Percentiles rank a stretch among this genome's conserved stretches.
Conservation (phyloP, 2,329 filamentous ascomycete genomes). For the Cladophialophora chaetospira region DNA sequence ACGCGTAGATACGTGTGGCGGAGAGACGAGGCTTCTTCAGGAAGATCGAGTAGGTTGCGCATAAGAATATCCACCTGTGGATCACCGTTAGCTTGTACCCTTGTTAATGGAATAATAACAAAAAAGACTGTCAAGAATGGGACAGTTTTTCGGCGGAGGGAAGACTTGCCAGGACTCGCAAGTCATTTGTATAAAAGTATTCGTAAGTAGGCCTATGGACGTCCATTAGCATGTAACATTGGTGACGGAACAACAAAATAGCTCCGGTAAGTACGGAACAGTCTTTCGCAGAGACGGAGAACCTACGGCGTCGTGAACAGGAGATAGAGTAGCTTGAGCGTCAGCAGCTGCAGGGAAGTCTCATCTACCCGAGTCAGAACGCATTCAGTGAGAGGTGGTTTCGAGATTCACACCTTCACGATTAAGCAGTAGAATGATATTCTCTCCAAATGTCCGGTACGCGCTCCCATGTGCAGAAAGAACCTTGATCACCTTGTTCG, state of each 20-base stretch:
- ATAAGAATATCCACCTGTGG: slow-evolving; percentile 97
- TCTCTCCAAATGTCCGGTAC: slow-evolving; percentile 96
- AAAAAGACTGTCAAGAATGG: too few relatives aligned
- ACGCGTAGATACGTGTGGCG: slow-evolving; percentile 95
- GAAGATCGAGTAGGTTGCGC: slow-evolving; percentile 92
- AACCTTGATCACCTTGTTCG: slow-evolving; percentile 91
- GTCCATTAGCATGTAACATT: too few relatives aligned
- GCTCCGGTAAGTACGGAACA: too few relatives aligned
- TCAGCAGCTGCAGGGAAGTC: slow-evolving; percentile 91
- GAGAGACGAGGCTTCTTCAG: slow-evolving; percentile 71
- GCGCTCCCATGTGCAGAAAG: slow-evolving; percentile 76
- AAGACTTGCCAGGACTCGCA: slow-evolving; percentile 88
- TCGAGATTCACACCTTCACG: slow-evolving; percentile 65
- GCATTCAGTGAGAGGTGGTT: not conserved
- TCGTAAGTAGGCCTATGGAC: slow-evolving; percentile 93
- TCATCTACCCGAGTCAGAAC: slow-evolving; percentile 56
- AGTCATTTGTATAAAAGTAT: slow-evolving; percentile 98
- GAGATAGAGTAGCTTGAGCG: slow-evolving; percentile 91
- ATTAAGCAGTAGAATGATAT: slow-evolving; percentile 92
- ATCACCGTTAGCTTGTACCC: too few relatives aligned
- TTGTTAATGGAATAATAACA: too few relatives aligned
- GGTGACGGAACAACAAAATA: too few relatives aligned
- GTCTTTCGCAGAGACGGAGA: too few relatives aligned
- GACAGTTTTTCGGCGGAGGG: too few relatives aligned
- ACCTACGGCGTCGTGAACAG: slow-evolving; percentile 89